Evolutionary conservation across 75 land plant genomes (phyloP), one percentile per base, ranked within the genome.

Genomic region (Pseudotsuga menziesii): DNA sequence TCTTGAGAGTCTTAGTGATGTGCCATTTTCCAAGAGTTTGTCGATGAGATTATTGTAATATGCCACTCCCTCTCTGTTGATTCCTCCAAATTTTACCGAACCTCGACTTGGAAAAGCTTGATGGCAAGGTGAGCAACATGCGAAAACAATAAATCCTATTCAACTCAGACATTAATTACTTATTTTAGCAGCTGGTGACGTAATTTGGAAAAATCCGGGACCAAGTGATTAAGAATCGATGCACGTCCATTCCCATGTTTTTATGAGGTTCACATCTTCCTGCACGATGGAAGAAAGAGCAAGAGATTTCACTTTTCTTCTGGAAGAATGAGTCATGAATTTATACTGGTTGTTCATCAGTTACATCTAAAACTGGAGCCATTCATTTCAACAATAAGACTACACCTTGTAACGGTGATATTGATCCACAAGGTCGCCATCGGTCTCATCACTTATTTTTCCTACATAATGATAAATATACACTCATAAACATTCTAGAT

Each of bases 11-110:
- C 6, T 11, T 17, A 3, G 3, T 36, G 6, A 44, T 44, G 14
- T 74, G 82, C 86, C 86, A 77, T 77, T 61, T 20, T 25, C 25
- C 6, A 81, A 70, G 69, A 84, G 83, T 13, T 75, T 69, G 23
- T 77, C 58, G 41, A 84, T 81, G 55, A 84, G 80, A 26, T 36
- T 56, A 57, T 84, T 81, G 80, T 84, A 84, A 79, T 81, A 81
- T 26, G 79, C 79, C 54, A 84, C 22, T 5, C 86, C 86, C 56
- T 61, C 86, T 32, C 23, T 52, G 61, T 84, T 84, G 35, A 84
- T 66, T 19, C 56, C 56, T 14, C 78, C 83, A 23, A 27, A 56
- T 9, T 71, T 77, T 16, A 26, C 78, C 70, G 77, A 23, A 4
- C 61, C 61, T 3, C 11, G 67, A 58, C 27, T 3, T 48, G 23